These are phyloP conservation scores for Pluteus cervinus DNA, from an alignment of 768 basidiomycete species.

Conservation along the genomic window DNA sequence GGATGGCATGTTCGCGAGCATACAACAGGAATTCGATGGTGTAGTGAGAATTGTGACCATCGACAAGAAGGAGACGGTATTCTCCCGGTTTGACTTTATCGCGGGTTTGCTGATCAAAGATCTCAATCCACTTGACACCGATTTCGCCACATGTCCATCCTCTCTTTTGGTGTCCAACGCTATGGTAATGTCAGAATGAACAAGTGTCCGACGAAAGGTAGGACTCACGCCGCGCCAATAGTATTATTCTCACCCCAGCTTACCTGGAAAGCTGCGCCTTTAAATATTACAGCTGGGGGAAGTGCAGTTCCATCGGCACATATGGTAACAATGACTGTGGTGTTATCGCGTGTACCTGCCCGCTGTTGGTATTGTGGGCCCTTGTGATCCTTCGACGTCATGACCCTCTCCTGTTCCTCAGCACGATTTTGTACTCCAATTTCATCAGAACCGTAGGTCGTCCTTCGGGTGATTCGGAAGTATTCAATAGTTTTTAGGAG, in stretches of 20 bases:
- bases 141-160: conserved; percentile 33
- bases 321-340: conserved; percentile 35
- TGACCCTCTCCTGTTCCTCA: too few relatives aligned
- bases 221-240: conserved; percentile 14
- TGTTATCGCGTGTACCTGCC: conserved; percentile 27
- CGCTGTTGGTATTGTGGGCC: conserved; percentile 26
- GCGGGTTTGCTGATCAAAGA: conserved; percentile 27
- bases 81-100: too few relatives aligned
- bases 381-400: too few relatives aligned
- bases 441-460: too few relatives aligned
- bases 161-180: conserved; percentile 18
- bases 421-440: too few relatives aligned
- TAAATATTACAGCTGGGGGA: conserved; percentile 26
- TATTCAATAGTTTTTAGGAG: too few relatives aligned
- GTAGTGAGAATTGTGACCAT: conserved; percentile 36
- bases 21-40: conserved; percentile 30
- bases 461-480: too few relatives aligned
- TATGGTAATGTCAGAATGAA: conserved; percentile 3
- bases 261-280: conserved; percentile 20
- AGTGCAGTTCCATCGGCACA: conserved; percentile 28
- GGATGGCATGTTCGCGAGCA: conserved; percentile 28
- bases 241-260: conserved; percentile 24
- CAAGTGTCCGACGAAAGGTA: conserved; percentile 1
- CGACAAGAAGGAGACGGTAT: too few relatives aligned
- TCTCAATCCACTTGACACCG: conserved; percentile 26